Evolutionary conservation across 352 stramenopile genomes (phyloP), one percentile per base, ranked within the genome.

Genomic region (Phytophthora pini): DNA sequence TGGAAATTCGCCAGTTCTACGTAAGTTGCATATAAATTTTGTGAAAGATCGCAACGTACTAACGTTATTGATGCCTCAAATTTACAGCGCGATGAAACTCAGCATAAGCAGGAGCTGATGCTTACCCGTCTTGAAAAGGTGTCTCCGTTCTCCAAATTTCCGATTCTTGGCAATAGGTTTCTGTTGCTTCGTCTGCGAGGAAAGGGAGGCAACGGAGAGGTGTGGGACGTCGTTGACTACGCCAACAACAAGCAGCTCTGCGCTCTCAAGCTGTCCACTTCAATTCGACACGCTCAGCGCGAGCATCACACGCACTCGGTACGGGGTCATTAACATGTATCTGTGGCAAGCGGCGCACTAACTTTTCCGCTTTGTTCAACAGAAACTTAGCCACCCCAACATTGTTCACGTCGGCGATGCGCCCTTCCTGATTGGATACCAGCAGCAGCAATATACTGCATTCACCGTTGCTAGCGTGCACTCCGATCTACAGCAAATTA

Each of bases 211-310:
- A 92, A 93, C 40, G 85, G 85, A 39, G 85, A 93, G 72, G 85
- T 93, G 2, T 93, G 85, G 85, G 83, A 89, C 34, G 78, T 92
- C n/a, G 59, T 93, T 13, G 85, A 93, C 71, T 93, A 87, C 49
- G 77, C 72, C 24, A 77, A 90, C 56, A 65, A 87, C 29, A 86
- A 90, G 44, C 68, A 77, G 26, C 56, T 63, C 3, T 90, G 80
- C 31, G 85, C 85, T 24, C 57, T 93, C 17, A 93, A 93, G 57
- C 66, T 93, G 4, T 93, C 85, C 31, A 87, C 83, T 10, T 92
- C 83, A 1, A 76, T 87, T 65, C 77, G 84, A 57, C 83, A 93
- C 46, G 81, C 83, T 7, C 76, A 86, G 49, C 79, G 77, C 47
- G 85, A 93, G 44, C 77, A 92, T 49, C 76, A 79, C 49, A 92